Evolutionary conservation across 1,139 yeast species (phyloP).

Genomic region (Nakaseomyces sp.): DNA sequence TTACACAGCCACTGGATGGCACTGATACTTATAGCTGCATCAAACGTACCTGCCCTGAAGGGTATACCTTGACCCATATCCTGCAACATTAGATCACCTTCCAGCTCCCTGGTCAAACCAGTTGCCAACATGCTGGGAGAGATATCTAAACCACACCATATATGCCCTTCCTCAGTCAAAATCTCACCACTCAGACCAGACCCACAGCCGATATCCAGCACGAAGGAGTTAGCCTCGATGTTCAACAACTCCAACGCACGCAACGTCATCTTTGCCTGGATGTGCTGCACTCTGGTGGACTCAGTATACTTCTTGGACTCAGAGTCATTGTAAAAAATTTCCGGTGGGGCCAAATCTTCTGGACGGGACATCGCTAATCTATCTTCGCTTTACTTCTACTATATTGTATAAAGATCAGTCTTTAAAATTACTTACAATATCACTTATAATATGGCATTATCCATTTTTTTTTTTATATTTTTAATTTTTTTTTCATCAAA

Average conservation of each 20-base stretch:
- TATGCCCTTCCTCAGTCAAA: conserved; percentile 83
- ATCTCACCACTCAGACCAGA: conserved; percentile 95
- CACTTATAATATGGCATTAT: not conserved
- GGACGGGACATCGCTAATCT: conserved; percentile 77
- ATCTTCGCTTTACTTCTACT: not conserved
- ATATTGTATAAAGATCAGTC: too few relatives aligned
- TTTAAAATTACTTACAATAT: too few relatives aligned
- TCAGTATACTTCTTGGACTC: conserved; percentile 87
- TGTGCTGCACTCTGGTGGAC: conserved; percentile 93
- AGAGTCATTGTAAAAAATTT: conserved; percentile 80
- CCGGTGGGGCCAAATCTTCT: conserved; percentile 96
- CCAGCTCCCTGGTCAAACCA: conserved; percentile 83
- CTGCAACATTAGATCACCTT: conserved; percentile 82
- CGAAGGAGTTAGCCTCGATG: conserved; percentile 56
- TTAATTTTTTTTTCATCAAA: not conserved
- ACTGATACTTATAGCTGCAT: conserved; percentile 91
- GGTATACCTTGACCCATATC: conserved; percentile 96
- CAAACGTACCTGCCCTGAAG: conserved; percentile 92
- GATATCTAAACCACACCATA: conserved; percentile 96
- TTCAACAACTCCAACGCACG: conserved; percentile 84
- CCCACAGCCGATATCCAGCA: conserved; percentile 94
- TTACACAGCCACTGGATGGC: conserved; percentile 98
- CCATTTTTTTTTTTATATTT: not conserved
- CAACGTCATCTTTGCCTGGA: conserved; percentile 94
- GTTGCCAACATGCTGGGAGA: conserved; percentile 94